phyloP scores from a whole-genome alignment of 352 stramenopile genomes.

The Phytophthora constricta region DNA sequence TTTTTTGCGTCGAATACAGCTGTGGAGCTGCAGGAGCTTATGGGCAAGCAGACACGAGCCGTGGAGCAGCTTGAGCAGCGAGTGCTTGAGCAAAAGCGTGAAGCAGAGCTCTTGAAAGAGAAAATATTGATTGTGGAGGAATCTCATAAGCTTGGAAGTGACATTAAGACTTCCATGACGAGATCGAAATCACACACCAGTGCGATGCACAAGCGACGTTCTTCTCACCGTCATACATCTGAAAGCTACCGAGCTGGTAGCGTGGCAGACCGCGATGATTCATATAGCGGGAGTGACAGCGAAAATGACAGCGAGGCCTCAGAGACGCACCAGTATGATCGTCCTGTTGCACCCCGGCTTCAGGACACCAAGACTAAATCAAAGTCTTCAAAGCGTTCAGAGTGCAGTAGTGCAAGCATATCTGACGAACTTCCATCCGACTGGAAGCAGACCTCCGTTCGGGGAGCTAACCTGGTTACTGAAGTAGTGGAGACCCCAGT shows the following conservation, averaged over 20 bases:
- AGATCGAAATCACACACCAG: conserved; percentile 44
- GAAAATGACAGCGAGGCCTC: conserved; percentile 61
- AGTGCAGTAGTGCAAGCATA: conserved; percentile 26
- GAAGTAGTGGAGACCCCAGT: conserved; percentile 6
- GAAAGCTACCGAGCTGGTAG: conserved; percentile 21
- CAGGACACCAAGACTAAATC: background rate
- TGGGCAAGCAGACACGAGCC: conserved; percentile 58
- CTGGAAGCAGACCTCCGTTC: conserved; percentile 20
- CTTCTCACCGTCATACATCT: conserved; percentile 11
- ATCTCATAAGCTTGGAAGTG: background rate
- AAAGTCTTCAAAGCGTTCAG: conserved; percentile 12
- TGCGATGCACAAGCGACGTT: conserved; percentile 13
- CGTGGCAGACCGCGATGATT: conserved; percentile 13
- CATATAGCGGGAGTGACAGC: conserved; percentile 44
- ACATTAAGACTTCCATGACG: conserved; percentile 21
- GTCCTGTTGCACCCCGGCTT: conserved; percentile 17
- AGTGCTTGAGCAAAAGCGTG: conserved; percentile 62
- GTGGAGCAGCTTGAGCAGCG: conserved; percentile 63
- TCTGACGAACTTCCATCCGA: conserved; percentile 8
- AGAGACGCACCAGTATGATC: conserved; percentile 29
- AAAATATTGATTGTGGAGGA: conserved; percentile 44
- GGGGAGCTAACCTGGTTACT: conserved; percentile 14
- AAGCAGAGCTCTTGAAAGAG: conserved; percentile 56
- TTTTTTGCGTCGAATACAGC: conserved; percentile 70
- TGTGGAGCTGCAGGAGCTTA: conserved; percentile 64